Evolutionary conservation across 192 early-diverging fungal genomes (phyloP).

Genomic region (Coemansia sp.): DNA sequence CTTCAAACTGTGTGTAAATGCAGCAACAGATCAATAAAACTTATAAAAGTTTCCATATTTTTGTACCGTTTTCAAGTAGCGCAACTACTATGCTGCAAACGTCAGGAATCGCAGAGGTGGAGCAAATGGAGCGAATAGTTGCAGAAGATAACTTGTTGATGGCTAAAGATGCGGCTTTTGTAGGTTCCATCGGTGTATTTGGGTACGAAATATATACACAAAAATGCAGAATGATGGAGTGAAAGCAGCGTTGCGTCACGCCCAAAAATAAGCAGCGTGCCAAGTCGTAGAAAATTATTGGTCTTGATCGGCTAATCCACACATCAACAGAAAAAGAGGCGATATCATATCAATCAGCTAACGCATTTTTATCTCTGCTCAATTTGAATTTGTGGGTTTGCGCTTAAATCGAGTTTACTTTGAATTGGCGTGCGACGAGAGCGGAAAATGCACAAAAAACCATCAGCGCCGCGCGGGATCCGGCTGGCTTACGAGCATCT

Average conservation of each 20-base stretch:
- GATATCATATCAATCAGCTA: not conserved
- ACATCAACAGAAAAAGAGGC: not conserved
- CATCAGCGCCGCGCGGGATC: conserved; percentile 34
- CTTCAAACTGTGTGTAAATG: too few species aligned
- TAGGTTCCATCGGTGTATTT: not conserved
- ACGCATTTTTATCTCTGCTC: not conserved
- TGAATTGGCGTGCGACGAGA: not conserved
- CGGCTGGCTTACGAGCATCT: conserved; percentile 39
- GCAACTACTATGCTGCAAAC: conserved; percentile 23
- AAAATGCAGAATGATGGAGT: too few species aligned
- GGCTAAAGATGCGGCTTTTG: not conserved
- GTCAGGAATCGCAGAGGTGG: conserved; percentile 21
- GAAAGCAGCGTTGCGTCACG: too few species aligned
- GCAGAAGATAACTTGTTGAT: not conserved
- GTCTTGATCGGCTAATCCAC: not conserved
- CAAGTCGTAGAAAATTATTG: not conserved
- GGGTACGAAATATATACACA: not conserved
- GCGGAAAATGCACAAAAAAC: conserved; percentile 41
- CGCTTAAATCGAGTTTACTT: not conserved
- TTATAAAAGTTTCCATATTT: not conserved
- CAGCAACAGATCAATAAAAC: too few species aligned
- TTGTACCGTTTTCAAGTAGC: conserved; percentile 42
- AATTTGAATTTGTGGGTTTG: not conserved
- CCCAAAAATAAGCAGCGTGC: not conserved
- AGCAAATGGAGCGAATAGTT: conserved; percentile 17